Conservation (phyloP, 495 filamentous ascomycete species). For the Podospora anserina region DNA sequence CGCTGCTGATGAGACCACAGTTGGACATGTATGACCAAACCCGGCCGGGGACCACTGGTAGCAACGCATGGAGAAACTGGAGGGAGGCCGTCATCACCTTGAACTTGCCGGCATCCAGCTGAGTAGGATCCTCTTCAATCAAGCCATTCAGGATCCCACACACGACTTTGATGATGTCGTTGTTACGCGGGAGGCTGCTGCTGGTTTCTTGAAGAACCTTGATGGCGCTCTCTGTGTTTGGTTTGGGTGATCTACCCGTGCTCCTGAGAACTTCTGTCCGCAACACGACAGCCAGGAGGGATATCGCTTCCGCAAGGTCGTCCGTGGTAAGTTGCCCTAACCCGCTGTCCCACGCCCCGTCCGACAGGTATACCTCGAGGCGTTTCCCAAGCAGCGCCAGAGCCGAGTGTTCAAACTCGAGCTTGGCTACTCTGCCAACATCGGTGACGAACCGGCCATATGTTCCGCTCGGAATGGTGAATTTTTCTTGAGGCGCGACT, state of each 20-base stretch:
- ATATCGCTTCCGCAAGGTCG: slow-evolving; percentile 42
- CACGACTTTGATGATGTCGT: slow-evolving; percentile 76
- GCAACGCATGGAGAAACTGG: slow-evolving; percentile 70
- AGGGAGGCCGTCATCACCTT: slow-evolving; percentile 68
- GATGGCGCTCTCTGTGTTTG: slow-evolving; percentile 37
- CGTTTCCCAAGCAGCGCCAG: slow-evolving; percentile 74
- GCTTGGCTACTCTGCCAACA: slow-evolving; percentile 48
- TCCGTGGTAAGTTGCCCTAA: slow-evolving; percentile 36
- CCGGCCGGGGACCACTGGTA: slow-evolving; percentile 68
- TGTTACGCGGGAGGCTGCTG: slow-evolving; percentile 65
- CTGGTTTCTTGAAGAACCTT: slow-evolving; percentile 66
- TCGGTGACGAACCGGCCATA: slow-evolving; percentile 68
- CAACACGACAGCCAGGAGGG: slow-evolving; percentile 43
- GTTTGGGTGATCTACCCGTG: slow-evolving; percentile 20
- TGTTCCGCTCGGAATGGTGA: slow-evolving; percentile 60
- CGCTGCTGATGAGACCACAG: slow-evolving; percentile 69
- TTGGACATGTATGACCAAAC: slow-evolving; percentile 87
- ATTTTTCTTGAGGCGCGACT: slow-evolving; percentile 37
- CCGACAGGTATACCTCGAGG: slow-evolving; percentile 54
- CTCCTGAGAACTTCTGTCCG: slow-evolving; percentile 36
- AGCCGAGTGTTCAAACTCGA: slow-evolving; percentile 72
- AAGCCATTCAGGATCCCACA: slow-evolving; percentile 80
- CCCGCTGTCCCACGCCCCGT: slow-evolving; percentile 32
- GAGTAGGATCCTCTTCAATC: slow-evolving; percentile 57
- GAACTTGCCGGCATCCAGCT: slow-evolving; percentile 50